Conservation (phyloP, 1,139 yeast species). For the Suhomyces ambrosiae region DNA sequence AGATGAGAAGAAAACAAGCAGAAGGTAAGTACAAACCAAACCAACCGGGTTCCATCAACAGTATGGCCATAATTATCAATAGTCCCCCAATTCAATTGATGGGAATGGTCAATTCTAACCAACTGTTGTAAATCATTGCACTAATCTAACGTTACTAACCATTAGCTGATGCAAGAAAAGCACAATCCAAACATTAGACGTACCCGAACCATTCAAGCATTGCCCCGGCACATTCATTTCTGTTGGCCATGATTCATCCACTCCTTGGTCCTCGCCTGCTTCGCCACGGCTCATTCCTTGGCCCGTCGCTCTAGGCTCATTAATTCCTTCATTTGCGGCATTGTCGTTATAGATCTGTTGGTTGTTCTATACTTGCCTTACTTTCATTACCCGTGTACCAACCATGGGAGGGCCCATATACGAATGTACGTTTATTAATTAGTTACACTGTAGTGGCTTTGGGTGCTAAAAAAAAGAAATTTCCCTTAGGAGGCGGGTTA, state of each 20-base stretch:
- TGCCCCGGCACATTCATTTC: conserved; percentile 2
- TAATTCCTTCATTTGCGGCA: neutral
- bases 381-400: conserved; percentile 2
- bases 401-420: conserved; percentile 8
- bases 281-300: conserved; percentile 3
- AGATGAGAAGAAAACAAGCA: conserved; percentile 83
- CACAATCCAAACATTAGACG: conserved; percentile 28
- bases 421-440: conserved; percentile 3
- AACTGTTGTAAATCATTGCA: too few species aligned
- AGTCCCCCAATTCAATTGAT: too few species aligned
- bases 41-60: neutral
- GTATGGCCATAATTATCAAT: too few species aligned
- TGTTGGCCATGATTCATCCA: neutral
- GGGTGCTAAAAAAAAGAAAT: conserved; percentile 9
- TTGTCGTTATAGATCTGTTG: conserved; percentile 1
- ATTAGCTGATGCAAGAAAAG: conserved; percentile 64
- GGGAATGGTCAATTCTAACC: too few species aligned
- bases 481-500: too few species aligned
- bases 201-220: neutral
- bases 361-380: conserved; percentile 5
- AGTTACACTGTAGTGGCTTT: conserved; percentile 12
- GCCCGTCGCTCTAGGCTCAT: conserved; percentile 6
- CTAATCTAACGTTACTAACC: conserved; percentile 16
- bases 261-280: neutral
- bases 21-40: conserved; percentile 57